These are phyloP conservation scores for Mycena sanguinolenta DNA, from an alignment of 768 basidiomycete genomes.

Conservation along the genomic window DNA sequence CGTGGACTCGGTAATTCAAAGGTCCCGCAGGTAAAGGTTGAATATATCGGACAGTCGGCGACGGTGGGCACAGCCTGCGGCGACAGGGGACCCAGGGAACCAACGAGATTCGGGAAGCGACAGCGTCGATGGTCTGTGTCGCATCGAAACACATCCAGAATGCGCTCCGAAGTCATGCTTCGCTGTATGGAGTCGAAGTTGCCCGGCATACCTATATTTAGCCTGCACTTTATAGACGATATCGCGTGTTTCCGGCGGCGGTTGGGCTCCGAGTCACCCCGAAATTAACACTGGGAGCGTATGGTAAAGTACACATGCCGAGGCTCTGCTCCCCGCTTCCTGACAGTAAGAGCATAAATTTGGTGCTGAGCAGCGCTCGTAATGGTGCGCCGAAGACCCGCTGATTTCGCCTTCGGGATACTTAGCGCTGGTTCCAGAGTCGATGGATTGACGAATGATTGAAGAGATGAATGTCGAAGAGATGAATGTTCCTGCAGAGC, in stretches of 20 bases:
- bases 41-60: slow-evolving; percentile 24
- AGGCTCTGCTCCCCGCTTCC: background rate
- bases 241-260: too few species aligned
- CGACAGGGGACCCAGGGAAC: too few species aligned
- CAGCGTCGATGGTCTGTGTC: slow-evolving; percentile 10
- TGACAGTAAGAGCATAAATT: slow-evolving; percentile 5
- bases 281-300: slow-evolving; percentile 5
- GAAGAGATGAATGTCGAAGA: too few species aligned
- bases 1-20: slow-evolving; percentile 21
- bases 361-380: slow-evolving; percentile 11
- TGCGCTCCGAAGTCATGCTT: background rate
- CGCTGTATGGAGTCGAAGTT: slow-evolving; percentile 19
- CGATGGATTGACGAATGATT: background rate
- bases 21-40: background rate
- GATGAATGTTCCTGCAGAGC: background rate
- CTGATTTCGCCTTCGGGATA: slow-evolving; percentile 15
- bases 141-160: slow-evolving; percentile 16
- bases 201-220: too few species aligned
- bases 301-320: background rate
- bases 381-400: slow-evolving; percentile 1
- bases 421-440: background rate
- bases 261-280: slow-evolving; percentile 2
- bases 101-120: background rate
- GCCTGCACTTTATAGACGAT: too few species aligned
- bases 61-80: slow-evolving; percentile 3